Conservation (phyloP, 257 asterid genomes). For the Nicotiana noctiflora region DNA sequence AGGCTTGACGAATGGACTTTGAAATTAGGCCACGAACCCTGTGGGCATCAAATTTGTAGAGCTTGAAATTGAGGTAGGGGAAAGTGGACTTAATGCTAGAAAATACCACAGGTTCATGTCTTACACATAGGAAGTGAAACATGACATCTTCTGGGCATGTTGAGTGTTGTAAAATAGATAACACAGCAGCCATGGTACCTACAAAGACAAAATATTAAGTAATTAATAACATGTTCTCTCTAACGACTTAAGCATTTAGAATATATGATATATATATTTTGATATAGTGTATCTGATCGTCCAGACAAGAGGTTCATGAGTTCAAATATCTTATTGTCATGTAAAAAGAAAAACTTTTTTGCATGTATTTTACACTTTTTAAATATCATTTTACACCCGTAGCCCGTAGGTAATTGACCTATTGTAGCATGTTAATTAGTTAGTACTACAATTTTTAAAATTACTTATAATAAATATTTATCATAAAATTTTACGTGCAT, state of each 20-base stretch:
- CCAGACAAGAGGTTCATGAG: background rate
- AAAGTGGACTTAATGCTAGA: slow-evolving; percentile 29
- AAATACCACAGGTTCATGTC: slow-evolving; percentile 13
- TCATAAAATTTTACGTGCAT: background rate
- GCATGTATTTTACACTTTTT: no score
- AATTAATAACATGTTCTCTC: background rate
- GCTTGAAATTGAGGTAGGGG: slow-evolving; percentile 33
- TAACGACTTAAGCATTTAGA: background rate
- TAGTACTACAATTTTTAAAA: no score
- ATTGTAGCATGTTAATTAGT: background rate
- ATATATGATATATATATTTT: no score
- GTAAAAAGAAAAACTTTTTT: no score
- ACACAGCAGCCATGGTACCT: slow-evolving; percentile 39
- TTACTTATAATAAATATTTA: no score
- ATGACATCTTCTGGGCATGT: slow-evolving; percentile 36
- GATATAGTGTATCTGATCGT: background rate
- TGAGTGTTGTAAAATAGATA: slow-evolving; percentile 37
- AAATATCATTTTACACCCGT: no score
- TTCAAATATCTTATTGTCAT: background rate
- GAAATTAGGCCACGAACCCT: slow-evolving; percentile 28
- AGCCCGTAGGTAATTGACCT: background rate
- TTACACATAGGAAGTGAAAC: slow-evolving; percentile 31
- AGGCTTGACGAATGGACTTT: slow-evolving; percentile 34
- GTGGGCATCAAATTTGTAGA: slow-evolving; percentile 24
- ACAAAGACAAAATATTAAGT: background rate